phyloP scores from a whole-genome alignment of 495 filamentous ascomycete genomes.

The Bryoglossum gracile region DNA sequence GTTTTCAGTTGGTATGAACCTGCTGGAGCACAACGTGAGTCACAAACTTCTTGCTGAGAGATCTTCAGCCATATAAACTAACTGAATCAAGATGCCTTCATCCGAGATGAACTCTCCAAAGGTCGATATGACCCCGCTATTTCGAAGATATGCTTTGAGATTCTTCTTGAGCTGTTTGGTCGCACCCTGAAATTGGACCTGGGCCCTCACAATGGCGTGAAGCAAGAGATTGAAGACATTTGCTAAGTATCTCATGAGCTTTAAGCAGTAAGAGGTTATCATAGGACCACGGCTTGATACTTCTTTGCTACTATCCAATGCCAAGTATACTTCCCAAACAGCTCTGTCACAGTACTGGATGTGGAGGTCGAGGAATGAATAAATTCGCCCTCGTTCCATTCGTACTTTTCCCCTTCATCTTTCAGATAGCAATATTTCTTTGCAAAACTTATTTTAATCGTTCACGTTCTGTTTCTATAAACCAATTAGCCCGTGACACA shows the following conservation, averaged over 20 bases:
- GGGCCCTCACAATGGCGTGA: slow-evolving; percentile 44
- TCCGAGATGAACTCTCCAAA: slow-evolving; percentile 91
- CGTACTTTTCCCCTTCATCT: background rate
- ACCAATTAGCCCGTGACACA: too few relatives aligned
- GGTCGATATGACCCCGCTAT: slow-evolving; percentile 87
- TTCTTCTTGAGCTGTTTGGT: slow-evolving; percentile 79
- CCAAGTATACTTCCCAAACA: too few relatives aligned
- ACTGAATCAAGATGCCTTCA: slow-evolving; percentile 64
- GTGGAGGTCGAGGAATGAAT: too few relatives aligned
- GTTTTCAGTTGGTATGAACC: slow-evolving; percentile 81
- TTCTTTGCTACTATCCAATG: too few relatives aligned
- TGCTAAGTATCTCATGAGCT: slow-evolving; percentile 45
- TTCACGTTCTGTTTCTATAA: too few relatives aligned
- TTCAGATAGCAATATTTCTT: background rate
- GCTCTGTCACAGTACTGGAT: too few relatives aligned
- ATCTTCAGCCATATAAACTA: too few relatives aligned
- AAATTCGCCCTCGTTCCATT: background rate
- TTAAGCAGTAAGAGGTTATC: too few relatives aligned
- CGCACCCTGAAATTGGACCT: slow-evolving; percentile 71
- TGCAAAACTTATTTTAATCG: too few relatives aligned
- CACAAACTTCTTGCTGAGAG: too few relatives aligned
- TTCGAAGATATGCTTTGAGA: slow-evolving; percentile 84
- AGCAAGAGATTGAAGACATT: slow-evolving; percentile 49
- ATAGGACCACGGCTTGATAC: too few relatives aligned
- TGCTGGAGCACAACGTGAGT: slow-evolving; percentile 80